These are phyloP conservation scores for Pseudonitzschia multiseries DNA, from an alignment of 108 stramenopile species.

Conservation along the genomic window DNA sequence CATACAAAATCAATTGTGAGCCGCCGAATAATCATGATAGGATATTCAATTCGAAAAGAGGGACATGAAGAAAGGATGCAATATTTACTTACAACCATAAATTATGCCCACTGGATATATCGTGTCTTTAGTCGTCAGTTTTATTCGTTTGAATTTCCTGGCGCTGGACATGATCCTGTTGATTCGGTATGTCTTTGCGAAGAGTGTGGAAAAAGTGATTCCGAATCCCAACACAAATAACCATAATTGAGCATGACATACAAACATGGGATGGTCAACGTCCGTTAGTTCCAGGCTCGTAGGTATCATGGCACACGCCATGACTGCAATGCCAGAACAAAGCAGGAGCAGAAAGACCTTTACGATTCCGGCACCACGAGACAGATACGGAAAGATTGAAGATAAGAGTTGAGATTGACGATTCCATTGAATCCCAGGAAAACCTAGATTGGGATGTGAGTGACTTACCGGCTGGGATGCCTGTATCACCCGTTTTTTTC, in stretches of 20 bases:
- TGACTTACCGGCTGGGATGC: constrained; percentile 51
- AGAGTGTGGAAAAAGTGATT: constrained; percentile 21
- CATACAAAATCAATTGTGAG: constrained; percentile 7
- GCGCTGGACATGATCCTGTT: constrained; percentile 28
- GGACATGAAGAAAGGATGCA: no score
- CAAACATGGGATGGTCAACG: not conserved
- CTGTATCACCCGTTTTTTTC: constrained; percentile 21
- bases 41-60: no score
- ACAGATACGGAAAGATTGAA: not conserved
- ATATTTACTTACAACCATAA: not conserved
- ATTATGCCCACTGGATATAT: constrained; percentile 40
- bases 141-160: constrained; percentile 38
- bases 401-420: not conserved
- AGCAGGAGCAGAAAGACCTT: constrained; percentile 1
- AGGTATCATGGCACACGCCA: constrained; percentile 32
- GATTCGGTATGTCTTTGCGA: constrained; percentile 35
- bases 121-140: constrained; percentile 48
- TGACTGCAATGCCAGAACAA: not conserved
- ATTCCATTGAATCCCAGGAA: not conserved
- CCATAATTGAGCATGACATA: constrained; percentile 6
- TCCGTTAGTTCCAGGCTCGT: not conserved
- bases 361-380: not conserved
- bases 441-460: constrained; percentile 26
- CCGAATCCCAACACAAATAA: constrained; percentile 15
- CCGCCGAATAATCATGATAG: no score